These are phyloP conservation scores for Ulota crispa DNA, from an alignment of 225 moss, liverwort and hornwort species.

Conservation along the genomic window DNA sequence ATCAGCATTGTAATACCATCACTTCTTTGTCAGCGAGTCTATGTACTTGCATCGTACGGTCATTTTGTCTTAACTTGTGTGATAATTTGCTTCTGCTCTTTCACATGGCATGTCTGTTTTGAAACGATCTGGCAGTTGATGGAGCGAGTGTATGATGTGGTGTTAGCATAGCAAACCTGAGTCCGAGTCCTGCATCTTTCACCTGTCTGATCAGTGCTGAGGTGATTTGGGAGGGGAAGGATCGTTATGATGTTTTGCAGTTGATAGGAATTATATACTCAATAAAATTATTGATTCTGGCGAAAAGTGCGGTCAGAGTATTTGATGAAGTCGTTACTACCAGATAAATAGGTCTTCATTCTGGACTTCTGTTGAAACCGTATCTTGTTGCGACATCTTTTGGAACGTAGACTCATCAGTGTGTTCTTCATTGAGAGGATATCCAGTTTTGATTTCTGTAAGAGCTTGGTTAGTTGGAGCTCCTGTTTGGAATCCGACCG, in stretches of 20 bases:
- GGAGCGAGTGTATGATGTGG: not conserved
- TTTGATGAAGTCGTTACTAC: not conserved
- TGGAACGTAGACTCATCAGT: not conserved
- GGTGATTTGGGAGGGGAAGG: not conserved
- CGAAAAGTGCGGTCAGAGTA: not conserved
- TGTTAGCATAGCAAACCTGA: not conserved
- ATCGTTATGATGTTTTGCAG: not conserved
- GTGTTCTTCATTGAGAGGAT: not conserved
- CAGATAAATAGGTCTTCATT: not conserved
- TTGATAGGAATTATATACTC: not conserved
- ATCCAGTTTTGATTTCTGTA: not conserved
- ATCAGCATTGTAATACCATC: not conserved
- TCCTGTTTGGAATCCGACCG: not conserved
- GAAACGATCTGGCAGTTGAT: constrained; percentile 15
- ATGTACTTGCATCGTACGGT: not conserved
- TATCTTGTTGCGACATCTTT: not conserved
- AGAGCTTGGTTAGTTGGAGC: constrained; percentile 5
- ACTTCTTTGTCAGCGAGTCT: constrained; percentile 1
- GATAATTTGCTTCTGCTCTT: not conserved
- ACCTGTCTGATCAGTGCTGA: not conserved
- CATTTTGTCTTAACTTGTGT: not conserved
- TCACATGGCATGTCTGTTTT: not conserved
- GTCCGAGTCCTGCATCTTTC: not conserved
- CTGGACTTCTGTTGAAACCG: not conserved
- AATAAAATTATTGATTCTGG: not conserved